phyloP scores from a whole-genome alignment of 2,329 filamentous ascomycete species.

The Cucurbitaria berberidis region DNA sequence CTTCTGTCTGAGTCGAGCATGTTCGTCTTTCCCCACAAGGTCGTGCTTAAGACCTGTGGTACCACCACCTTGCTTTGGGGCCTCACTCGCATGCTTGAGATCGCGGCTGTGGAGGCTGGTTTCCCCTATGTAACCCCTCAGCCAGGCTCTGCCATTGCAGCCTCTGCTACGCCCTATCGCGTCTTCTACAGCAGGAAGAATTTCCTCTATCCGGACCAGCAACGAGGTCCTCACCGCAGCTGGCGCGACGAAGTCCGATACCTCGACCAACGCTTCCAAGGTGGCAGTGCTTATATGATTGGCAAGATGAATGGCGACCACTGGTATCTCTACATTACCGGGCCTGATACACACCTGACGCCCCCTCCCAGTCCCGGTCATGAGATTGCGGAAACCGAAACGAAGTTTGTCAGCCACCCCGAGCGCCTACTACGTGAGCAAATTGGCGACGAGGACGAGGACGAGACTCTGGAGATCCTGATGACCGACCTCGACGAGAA shows the following conservation, averaged over 20 bases:
- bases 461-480: slow-evolving; percentile 76
- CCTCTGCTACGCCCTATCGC: slow-evolving; percentile 86
- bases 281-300: slow-evolving; percentile 98
- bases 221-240: slow-evolving; percentile 92
- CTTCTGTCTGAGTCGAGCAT: slow-evolving; percentile 98
- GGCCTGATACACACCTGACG: slow-evolving; percentile 78
- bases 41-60: slow-evolving; percentile 97
- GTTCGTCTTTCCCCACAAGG: slow-evolving; percentile 99
- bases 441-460: slow-evolving; percentile 60
- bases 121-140: slow-evolving; percentile 80
- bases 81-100: slow-evolving; percentile 87
- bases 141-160: slow-evolving; percentile 69
- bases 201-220: slow-evolving; percentile 92
- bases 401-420: slow-evolving; percentile 65
- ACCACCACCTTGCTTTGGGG: slow-evolving; percentile 93
- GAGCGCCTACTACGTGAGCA: slow-evolving; percentile 58
- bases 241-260: slow-evolving; percentile 96
- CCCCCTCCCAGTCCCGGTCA: slow-evolving; percentile 76
- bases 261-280: slow-evolving; percentile 87
- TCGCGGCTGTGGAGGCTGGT: slow-evolving; percentile 85
- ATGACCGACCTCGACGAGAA: slow-evolving; percentile 72
- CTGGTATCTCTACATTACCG: slow-evolving; percentile 97
- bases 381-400: slow-evolving; percentile 62
- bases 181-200: slow-evolving; percentile 99
- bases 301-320: slow-evolving; percentile 99